Percentiles rank a stretch among this genome's conserved stretches.
Evolutionary conservation across 2,329 filamentous ascomycete species (phyloP).

Genomic region (Lasiodiplodia sp.): DNA sequence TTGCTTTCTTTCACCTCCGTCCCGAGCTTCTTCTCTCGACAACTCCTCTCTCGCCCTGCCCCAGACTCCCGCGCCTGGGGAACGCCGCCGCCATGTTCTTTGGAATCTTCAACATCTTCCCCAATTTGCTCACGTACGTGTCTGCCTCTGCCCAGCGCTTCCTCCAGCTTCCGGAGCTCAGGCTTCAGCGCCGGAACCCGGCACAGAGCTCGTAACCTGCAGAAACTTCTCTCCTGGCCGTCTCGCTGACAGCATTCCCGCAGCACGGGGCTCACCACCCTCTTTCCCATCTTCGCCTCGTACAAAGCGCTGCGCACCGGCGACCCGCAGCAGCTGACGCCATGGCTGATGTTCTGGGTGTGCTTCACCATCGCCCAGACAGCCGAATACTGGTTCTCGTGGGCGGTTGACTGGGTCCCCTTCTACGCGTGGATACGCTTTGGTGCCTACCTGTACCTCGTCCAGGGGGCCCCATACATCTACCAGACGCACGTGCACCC

Average conservation of each 20-base stretch:
- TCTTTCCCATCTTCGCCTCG: constrained; percentile 95
- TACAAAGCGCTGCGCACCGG: constrained; percentile 97
- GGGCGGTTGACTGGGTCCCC: constrained; percentile 88
- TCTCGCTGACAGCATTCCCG: constrained; percentile 36
- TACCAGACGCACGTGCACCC: constrained; percentile 89
- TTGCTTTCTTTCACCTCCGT: constrained; percentile 25
- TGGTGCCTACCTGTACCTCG: constrained; percentile 87
- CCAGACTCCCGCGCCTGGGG: neutral
- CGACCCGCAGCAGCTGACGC: constrained; percentile 85
- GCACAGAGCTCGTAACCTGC: neutral
- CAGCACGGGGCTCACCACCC: constrained; percentile 85
- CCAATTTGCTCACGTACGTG: constrained; percentile 30
- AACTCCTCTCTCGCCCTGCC: neutral
- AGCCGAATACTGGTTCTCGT: constrained; percentile 85
- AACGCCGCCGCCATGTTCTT: constrained; percentile 27
- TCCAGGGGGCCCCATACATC: constrained; percentile 86
- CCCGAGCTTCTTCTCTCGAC: neutral
- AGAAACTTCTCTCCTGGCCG: neutral
- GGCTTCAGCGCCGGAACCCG: constrained; percentile 8
- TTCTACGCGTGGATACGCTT: constrained; percentile 94
- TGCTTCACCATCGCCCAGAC: constrained; percentile 83
- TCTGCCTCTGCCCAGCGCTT: neutral
- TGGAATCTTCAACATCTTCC: constrained; percentile 30
- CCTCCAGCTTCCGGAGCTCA: constrained; percentile 13
- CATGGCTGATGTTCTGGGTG: constrained; percentile 99